Evolutionary conservation across 73 alveolate species (phyloP), one percentile per base, ranked within the genome.

Genomic region (Blepharisma japonicum): DNA sequence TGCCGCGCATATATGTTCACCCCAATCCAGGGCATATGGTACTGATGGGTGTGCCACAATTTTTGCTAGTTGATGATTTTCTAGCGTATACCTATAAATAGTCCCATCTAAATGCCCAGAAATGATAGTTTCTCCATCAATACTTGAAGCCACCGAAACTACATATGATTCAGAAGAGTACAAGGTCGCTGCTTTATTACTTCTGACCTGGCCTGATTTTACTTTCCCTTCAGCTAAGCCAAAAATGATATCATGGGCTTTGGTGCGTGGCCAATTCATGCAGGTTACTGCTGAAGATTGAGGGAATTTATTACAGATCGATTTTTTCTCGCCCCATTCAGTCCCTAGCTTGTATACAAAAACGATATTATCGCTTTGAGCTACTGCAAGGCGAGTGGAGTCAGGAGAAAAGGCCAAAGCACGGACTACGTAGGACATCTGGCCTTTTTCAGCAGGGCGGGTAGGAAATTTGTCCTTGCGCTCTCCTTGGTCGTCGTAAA

Each of bases 151-250:
- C 51, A 96, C 81, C 20, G 97, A 77, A 9, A 94, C 98, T 39
- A 94, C 98, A 66, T 96, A 96, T 71, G 95, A 77, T 61, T 95
- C 98, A 67, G 96, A 84, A 20, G 97, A 87, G 92, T 87, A 97
- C 55, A 74, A 48, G 48, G 55, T 5, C 11, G 47, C 38, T 49
- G 89, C 89, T 84, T 87, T 97, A 83, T 98, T 98, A 84, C 95
- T 90, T 77, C 93, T 96, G 78, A 98, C 87, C 72, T 91, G 80
- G 38, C 99, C 99, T 20, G 89, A 87, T 86, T 94, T 95, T 55
- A 98, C 98, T 87, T 97, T 97, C 79, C 99, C 99, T 86, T 98
- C 99, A 49, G 99, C 97, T 68, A 97, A 93, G 50, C 99, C 99
- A 79, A 97, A 96, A 83, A 89, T 86, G 72, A 98, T 91, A 21